These are phyloP conservation scores for Jatropha multifida DNA, from an alignment of 441 rosid species.

Conservation along the genomic window DNA sequence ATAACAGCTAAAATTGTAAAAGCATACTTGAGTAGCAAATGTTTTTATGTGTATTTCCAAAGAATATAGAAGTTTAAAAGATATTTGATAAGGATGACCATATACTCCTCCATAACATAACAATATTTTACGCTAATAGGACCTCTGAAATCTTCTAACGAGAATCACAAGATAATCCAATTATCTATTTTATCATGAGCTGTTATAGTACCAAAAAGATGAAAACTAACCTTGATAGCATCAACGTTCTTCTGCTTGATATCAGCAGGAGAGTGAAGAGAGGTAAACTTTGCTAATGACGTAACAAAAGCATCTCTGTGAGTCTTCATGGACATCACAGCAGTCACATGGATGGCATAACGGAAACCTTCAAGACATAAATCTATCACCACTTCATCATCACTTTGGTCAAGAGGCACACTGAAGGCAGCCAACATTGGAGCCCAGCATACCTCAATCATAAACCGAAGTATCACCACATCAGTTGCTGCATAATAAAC, in stretches of 20 bases:
- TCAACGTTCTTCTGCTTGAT: constrained; percentile 91
- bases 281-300: constrained; percentile 96
- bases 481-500: constrained; percentile 96
- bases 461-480: constrained; percentile 91
- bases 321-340: constrained; percentile 99
- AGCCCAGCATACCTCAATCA: constrained; percentile 99
- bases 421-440: constrained; percentile 99
- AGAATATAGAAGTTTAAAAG: background rate
- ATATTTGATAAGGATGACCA: background rate
- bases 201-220: background rate
- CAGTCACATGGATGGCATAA: constrained; percentile 89
- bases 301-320: constrained; percentile 99
- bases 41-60: background rate
- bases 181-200: background rate
- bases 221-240: constrained; percentile 79
- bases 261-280: constrained; percentile 97
- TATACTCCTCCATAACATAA: background rate
- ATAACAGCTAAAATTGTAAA: background rate
- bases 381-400: constrained; percentile 70
- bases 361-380: constrained; percentile 97
- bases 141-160: background rate
- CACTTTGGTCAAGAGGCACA: constrained; percentile 98
- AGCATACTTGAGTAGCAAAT: background rate
- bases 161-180: constrained; percentile 5
- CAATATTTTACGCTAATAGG: background rate